These are phyloP conservation scores for Capsicum chinense DNA, from an alignment of 257 asterid genomes.

Conservation along the genomic window DNA sequence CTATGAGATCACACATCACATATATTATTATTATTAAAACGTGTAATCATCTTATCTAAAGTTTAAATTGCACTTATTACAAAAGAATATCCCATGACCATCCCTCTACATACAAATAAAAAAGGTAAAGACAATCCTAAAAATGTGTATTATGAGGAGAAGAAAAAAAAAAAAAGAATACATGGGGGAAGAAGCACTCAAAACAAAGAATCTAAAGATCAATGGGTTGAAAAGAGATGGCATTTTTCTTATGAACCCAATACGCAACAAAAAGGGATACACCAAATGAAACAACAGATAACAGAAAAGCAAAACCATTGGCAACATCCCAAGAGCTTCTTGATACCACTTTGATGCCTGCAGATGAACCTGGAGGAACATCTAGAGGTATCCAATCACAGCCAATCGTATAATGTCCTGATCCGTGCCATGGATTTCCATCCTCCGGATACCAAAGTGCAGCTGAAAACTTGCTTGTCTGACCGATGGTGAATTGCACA, in stretches of 20 bases:
- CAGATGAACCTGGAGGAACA: constrained; percentile 48
- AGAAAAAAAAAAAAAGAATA: neutral
- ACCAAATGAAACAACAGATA: constrained; percentile 67
- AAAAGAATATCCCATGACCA: constrained; percentile 4
- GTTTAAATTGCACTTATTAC: constrained; percentile 16
- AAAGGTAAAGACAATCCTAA: neutral
- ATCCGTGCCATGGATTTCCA: constrained; percentile 81
- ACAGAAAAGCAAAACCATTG: constrained; percentile 68
- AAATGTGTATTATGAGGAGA: neutral
- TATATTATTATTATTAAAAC: no score
- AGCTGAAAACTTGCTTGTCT: constrained; percentile 69
- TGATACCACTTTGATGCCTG: constrained; percentile 42
- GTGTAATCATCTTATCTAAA: no score
- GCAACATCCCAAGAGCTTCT: constrained; percentile 78
- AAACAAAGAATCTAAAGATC: constrained; percentile 35
- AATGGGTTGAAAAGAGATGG: constrained; percentile 58
- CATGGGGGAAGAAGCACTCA: neutral
- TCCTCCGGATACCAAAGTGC: constrained; percentile 77
- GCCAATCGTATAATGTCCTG: constrained; percentile 69
- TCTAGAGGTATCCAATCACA: constrained; percentile 79
- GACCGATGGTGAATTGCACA: constrained; percentile 72
- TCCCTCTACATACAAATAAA: neutral
- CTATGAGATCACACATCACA: no score
- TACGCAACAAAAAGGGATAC: constrained; percentile 66
- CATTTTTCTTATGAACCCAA: constrained; percentile 55